Percentiles rank a stretch among this genome's conserved stretches.
Evolutionary conservation across 345 rosid genomes (phyloP).

Genomic region (Gynandropsis gynandra): DNA sequence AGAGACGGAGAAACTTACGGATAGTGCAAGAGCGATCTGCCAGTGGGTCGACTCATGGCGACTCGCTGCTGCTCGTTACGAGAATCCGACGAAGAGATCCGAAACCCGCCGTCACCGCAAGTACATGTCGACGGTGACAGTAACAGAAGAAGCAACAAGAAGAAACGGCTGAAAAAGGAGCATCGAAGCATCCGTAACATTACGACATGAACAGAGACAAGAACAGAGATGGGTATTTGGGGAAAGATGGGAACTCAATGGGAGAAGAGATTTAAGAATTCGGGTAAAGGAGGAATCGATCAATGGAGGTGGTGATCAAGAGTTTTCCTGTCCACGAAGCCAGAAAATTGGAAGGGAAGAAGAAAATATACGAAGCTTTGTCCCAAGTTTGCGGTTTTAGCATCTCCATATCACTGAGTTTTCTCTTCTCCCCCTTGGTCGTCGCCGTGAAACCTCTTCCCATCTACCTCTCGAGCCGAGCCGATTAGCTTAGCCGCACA

Average conservation of each 20-base stretch:
- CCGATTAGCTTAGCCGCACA: too few species aligned
- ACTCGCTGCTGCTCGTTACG: slow-evolving; percentile 1
- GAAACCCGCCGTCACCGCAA: slow-evolving; percentile 2
- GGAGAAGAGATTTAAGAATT: slow-evolving; percentile 4
- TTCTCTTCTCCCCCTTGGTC: not conserved
- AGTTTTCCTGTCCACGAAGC: slow-evolving; percentile 17
- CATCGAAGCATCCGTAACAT: slow-evolving; percentile 12
- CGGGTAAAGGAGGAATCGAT: not conserved
- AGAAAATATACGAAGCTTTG: slow-evolving; percentile 31
- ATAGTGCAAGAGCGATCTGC: slow-evolving; percentile 29
- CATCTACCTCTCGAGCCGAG: too few species aligned
- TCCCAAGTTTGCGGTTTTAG: slow-evolving; percentile 23
- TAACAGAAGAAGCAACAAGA: slow-evolving; percentile 14
- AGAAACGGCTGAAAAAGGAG: slow-evolving; percentile 18
- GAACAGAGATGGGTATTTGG: slow-evolving; percentile 9
- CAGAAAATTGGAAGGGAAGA: slow-evolving; percentile 6
- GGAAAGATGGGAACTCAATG: not conserved
- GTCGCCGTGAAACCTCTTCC: too few species aligned
- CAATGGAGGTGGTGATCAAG: not conserved
- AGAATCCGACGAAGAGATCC: not conserved
- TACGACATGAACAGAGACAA: not conserved
- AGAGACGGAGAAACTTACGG: slow-evolving; percentile 19
- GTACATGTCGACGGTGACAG: slow-evolving; percentile 17
- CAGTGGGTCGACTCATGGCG: slow-evolving; percentile 7
- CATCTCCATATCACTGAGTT: slow-evolving; percentile 22